Evolutionary conservation across 331 rosid genomes (phyloP), one percentile per base, ranked within the genome.

Genomic region (Stylosanthes scabra): DNA sequence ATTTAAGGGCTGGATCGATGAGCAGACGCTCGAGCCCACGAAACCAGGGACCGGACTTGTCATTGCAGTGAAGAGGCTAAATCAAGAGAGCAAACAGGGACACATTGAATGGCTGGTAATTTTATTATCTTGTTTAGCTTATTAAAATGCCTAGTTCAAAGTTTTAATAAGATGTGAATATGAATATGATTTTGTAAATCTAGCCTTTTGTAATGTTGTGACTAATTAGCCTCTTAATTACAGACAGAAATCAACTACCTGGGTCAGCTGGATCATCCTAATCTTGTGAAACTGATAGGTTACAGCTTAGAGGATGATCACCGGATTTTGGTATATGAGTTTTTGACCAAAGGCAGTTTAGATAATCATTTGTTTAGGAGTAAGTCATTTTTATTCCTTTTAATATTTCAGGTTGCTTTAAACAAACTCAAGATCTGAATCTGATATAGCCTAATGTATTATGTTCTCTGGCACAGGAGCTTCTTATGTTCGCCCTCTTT

Each of bases 331-430:
- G 93, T 89, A 10, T 94, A 94, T 69, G 99, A 94, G 71, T 94
- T 87, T 80, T 70, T 94, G 87, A 70, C 93, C 8, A 91, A 91
- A 11, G 89, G 99, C 3, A 94, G 99, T 81, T 86, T 94, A 87
- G 99, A 94, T 71, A 94, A 94, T 71, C 99, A 94, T 79, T 76
- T 94, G 8, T 91, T 94, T 71, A 91, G 99, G 80, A 89, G 99
- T 94, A 84, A 85, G 98, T 86, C 11, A 20, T 20, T 20, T 20
- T 0, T 20, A 20, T 20, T 20, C 25, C 25, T 20, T 20, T 20
- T 20, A 20, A 20, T 20, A 20, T 20, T 20, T 20, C 25, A 20
- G 1, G 25, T 20, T 20, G 0, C 25, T 20, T 20, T 59, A 56
- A 63, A 16, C 49, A 28, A 20, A 20, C 25, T 20, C 25, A 20